Evolutionary conservation across 2,329 filamentous ascomycete species (phyloP).

Genomic region (Dactylellina sp.): DNA sequence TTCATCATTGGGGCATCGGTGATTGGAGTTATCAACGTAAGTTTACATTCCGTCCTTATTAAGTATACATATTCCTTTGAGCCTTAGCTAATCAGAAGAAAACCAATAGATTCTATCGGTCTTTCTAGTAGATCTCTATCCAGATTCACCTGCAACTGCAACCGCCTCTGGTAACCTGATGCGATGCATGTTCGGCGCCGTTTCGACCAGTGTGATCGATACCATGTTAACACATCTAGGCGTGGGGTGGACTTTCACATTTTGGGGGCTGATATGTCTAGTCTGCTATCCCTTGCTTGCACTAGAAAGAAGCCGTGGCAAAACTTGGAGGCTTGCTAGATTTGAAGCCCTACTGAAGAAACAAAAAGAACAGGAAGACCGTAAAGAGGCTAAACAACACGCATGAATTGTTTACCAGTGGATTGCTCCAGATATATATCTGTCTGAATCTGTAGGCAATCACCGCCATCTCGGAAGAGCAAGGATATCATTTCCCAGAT

Average conservation of each 20-base stretch:
- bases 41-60: neutral
- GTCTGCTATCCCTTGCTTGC: constrained; percentile 67
- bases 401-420: neutral
- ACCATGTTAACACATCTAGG: constrained; percentile 71
- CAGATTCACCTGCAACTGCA: constrained; percentile 71
- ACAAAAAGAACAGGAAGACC: constrained; percentile 9
- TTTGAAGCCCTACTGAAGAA: constrained; percentile 36
- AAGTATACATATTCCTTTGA: no score
- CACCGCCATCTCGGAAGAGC: no score
- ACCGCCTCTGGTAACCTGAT: constrained; percentile 75
- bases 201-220: constrained; percentile 71
- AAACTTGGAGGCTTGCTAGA: constrained; percentile 69
- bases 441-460: no score
- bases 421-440: neutral
- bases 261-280: constrained; percentile 69
- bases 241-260: constrained; percentile 73
- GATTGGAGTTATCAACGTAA: constrained; percentile 73
- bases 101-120: constrained; percentile 66
- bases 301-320: constrained; percentile 67
- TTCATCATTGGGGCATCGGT: constrained; percentile 71
- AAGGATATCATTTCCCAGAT: no score
- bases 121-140: constrained; percentile 74
- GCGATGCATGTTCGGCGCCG: constrained; percentile 73
- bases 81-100: neutral
- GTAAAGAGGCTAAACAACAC: constrained; percentile 5